Base-by-base conservation (phyloP, 2,329 filamentous ascomycete species). In the Colletotrichum kahawae region DNA sequence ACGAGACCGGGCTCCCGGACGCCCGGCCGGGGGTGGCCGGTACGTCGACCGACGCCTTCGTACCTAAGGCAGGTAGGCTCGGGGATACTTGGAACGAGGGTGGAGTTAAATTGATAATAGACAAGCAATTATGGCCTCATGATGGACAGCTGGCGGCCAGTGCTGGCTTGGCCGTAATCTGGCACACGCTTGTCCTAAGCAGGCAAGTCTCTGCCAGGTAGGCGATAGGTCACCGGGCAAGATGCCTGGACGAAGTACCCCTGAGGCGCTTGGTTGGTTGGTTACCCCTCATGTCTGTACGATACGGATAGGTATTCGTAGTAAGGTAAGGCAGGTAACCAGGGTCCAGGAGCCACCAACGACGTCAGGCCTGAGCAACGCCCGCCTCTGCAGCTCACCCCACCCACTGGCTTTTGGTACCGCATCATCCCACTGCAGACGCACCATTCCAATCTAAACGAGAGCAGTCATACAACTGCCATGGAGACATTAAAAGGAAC, bases 261-360 rank as follows among this genome's bases (percentile, higher is more conserved):
- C 13, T 56, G 51, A 27, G 51, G 21, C 27, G 51, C 51, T 29
- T 34, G 29, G 29, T 29, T 34, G 29, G 29, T 29, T 70, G 36
- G 24, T 54, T 66, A 70, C 68, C 68, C 68, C 68, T 70, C 67
- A 66, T 70, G 34, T 36, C 59, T 34, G 31, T 34, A 56, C 51
- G 21, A 7, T 29, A 34, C 12, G 4, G 38, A 18, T 38, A 38
- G 36, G 36, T 38, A 14, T 8, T 43, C 38, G 16, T 43, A 43
- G 16, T 43, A 43, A 24, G 24, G 24, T 24, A 24, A 24, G 29
- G 38, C n/a, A 38, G 14, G 16, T 38, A 43, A 43, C 5, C 38
- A 43, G 38, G 38, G n/a, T 43, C 8, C 38, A n/a, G 18, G 38
- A 43, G 62, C 27, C 24, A 18, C 34, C 24, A 36, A 56, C 68